phyloP scores from a whole-genome alignment of 768 basidiomycete genomes.

The Naganishia friedmannii region DNA sequence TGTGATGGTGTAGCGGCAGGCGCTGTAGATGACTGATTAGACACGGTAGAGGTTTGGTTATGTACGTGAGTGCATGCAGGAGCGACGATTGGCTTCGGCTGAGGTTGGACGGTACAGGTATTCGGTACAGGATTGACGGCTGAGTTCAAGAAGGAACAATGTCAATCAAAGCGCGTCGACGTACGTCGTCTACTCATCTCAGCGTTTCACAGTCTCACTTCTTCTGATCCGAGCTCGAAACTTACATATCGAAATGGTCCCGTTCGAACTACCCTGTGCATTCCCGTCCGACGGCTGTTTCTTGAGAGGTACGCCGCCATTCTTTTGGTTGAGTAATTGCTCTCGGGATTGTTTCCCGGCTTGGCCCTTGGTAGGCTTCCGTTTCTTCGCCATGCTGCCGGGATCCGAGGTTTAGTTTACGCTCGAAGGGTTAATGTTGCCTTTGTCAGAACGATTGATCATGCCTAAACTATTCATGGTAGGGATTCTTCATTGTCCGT shows the following conservation, averaged over 20 bases:
- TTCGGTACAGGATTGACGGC: neutral
- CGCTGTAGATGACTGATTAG: neutral
- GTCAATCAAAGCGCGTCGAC: neutral
- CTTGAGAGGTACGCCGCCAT: neutral
- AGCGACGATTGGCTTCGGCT: neutral
- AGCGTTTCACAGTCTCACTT: neutral
- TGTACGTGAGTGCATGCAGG: neutral
- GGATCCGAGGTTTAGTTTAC: neutral
- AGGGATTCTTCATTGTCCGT: too few relatives aligned
- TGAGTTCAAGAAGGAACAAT: neutral
- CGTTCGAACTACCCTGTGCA: neutral
- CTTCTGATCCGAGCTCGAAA: neutral
- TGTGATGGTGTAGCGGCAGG: neutral
- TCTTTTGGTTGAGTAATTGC: constrained; percentile 20
- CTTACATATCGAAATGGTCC: constrained; percentile 4
- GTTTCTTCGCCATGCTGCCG: neutral
- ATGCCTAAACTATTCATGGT: neutral
- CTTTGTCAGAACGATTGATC: neutral
- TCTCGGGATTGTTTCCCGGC: constrained; percentile 16
- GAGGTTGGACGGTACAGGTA: neutral
- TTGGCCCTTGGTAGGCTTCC: constrained; percentile 2
- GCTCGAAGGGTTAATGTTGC: neutral
- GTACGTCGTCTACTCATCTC: neutral
- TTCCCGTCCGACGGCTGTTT: neutral
- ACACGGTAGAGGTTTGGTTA: neutral